These are phyloP conservation scores for Globisporangium cystogenes DNA, from an alignment of 352 stramenopile genomes.

Conservation along the genomic window DNA sequence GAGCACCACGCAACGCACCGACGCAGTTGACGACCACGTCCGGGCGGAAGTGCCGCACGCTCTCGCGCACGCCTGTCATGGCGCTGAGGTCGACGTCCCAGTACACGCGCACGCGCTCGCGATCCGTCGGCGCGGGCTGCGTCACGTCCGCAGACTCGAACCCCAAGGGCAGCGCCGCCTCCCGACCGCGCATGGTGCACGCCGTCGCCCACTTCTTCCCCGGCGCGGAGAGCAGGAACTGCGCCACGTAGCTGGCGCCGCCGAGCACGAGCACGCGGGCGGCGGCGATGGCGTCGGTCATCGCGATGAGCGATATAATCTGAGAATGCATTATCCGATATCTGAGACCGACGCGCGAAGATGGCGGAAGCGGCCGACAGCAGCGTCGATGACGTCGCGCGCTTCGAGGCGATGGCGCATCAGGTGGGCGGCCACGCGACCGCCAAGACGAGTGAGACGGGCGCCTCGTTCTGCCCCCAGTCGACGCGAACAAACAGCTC, in stretches of 20 bases:
- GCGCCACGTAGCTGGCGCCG: conserved; percentile 58
- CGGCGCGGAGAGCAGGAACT: conserved; percentile 32
- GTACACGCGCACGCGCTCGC: conserved; percentile 31
- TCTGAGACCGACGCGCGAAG: neutral
- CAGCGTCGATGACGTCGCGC: conserved; percentile 5
- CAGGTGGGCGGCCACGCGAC: conserved; percentile 78
- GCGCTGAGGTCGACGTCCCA: conserved; percentile 30
- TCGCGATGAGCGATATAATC: no score
- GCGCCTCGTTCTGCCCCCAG: neutral
- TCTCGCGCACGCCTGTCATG: conserved; percentile 19
- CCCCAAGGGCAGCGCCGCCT: conserved; percentile 17
- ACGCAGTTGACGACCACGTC: conserved; percentile 52
- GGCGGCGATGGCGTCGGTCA: neutral
- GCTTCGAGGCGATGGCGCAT: conserved; percentile 54
- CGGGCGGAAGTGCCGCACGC: conserved; percentile 31
- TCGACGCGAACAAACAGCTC: neutral
- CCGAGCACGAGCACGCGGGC: conserved; percentile 47
- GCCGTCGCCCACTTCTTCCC: conserved; percentile 15
- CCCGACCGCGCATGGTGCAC: conserved; percentile 28
- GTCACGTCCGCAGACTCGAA: conserved; percentile 15
- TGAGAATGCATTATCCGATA: neutral
- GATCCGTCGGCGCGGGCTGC: neutral
- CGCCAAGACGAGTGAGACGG: conserved; percentile 43
- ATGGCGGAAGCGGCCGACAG: conserved; percentile 9
- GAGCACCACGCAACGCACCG: conserved; percentile 24